Conservation (phyloP, 768 basidiomycete species). For the Kwoniella mangroviensis region DNA sequence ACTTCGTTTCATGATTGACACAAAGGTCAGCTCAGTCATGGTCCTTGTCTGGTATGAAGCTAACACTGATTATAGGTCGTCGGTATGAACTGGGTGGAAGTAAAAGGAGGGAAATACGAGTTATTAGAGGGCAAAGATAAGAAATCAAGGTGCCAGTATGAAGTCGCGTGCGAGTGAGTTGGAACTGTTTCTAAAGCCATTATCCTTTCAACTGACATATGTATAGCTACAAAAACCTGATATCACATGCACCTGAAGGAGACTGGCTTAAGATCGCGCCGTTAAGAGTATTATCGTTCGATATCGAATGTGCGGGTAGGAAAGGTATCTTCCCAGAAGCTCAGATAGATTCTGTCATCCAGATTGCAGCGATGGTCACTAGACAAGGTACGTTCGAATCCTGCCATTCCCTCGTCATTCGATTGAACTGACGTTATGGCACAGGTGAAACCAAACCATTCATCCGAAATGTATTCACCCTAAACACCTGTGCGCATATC, state of each 20-base stretch:
- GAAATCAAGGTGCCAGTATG: conserved; percentile 85
- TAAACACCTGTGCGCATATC: conserved; percentile 91
- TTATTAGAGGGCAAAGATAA: conserved; percentile 66
- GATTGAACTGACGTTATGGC: conserved; percentile 5
- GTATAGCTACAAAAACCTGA: conserved; percentile 76
- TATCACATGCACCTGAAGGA: conserved; percentile 89
- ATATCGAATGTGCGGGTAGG: conserved; percentile 98
- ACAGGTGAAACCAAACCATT: conserved; percentile 90
- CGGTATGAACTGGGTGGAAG: conserved; percentile 99
- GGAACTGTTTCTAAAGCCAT: too few species aligned
- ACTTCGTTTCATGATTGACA: conserved; percentile 97
- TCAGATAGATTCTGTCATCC: conserved; percentile 88
- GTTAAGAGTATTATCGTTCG: conserved; percentile 90
- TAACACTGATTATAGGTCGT: conserved; percentile 67
- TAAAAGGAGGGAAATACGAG: conserved; percentile 79
- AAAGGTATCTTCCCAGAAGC: conserved; percentile 98
- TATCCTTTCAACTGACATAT: too few species aligned
- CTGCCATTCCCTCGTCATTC: background rate
- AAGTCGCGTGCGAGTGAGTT: conserved; percentile 75
- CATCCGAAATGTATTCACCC: conserved; percentile 93
- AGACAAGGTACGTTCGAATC: conserved; percentile 74
- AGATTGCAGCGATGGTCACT: conserved; percentile 99
- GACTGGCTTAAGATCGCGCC: conserved; percentile 92
- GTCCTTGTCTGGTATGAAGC: conserved; percentile 9
- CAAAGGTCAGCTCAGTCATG: conserved; percentile 66